A percentile compares a stretch with the other conserved stretches of the same genome.
Conservation (phyloP, 495 filamentous ascomycete genomes). For the Penicillium paradoxum region DNA sequence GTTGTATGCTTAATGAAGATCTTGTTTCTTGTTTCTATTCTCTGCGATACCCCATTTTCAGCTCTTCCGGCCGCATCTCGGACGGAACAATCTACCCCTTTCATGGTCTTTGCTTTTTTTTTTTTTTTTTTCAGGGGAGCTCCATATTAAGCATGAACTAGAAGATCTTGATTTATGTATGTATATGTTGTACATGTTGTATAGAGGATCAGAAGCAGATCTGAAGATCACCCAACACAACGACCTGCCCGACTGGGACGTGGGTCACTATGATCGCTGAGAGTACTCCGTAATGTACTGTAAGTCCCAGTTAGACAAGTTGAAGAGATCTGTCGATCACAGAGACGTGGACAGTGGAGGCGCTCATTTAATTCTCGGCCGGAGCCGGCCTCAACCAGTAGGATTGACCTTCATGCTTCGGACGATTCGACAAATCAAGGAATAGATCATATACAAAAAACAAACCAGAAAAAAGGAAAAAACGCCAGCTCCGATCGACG, state of each 20-base stretch:
- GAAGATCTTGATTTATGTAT: too few relatives aligned
- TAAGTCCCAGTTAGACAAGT: background rate
- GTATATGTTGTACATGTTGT: too few relatives aligned
- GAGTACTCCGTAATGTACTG: slow-evolving; percentile 1
- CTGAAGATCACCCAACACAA: background rate
- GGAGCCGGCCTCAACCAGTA: slow-evolving; percentile 3
- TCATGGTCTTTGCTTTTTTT: too few relatives aligned
- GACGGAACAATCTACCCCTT: background rate
- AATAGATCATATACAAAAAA: background rate
- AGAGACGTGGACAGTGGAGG: too few relatives aligned
- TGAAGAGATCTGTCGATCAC: background rate
- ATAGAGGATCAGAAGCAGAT: too few relatives aligned
- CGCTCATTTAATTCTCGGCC: background rate
- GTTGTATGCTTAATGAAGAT: slow-evolving; percentile 23
- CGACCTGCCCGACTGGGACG: background rate
- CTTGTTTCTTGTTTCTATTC: background rate
- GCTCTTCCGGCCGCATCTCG: background rate
- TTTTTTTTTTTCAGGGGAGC: too few relatives aligned
- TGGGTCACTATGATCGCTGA: slow-evolving; percentile 13
- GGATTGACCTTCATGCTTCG: slow-evolving; percentile 17
- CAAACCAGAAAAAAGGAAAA: background rate
- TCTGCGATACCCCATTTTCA: slow-evolving; percentile 10
- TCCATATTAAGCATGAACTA: too few relatives aligned
- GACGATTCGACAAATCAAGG: slow-evolving; percentile 14
- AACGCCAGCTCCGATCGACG: slow-evolving; percentile 23